A percentile compares a stretch with the other conserved stretches of the same genome.
These are phyloP conservation scores for Tricholoma bakamatsutake DNA, from an alignment of 768 basidiomycete species.

Conservation along the genomic window DNA sequence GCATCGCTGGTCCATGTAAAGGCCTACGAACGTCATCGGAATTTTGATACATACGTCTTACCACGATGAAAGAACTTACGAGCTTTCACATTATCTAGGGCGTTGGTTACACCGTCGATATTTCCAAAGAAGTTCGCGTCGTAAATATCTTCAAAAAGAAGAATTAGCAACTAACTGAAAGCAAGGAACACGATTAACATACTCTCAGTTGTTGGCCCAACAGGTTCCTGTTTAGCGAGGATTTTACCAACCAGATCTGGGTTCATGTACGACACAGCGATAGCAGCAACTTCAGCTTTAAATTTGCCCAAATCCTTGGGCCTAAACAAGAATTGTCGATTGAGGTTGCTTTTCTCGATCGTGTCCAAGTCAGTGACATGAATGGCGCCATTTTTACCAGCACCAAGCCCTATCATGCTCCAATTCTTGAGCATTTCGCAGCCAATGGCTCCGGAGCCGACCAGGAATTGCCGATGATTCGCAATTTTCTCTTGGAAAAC, in stretches of 20 bases:
- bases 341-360: constrained; percentile 98
- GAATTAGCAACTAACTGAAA: constrained; percentile 34
- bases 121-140: constrained; percentile 81
- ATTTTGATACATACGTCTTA: constrained; percentile 3
- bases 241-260: constrained; percentile 85
- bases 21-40: constrained; percentile 40
- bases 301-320: constrained; percentile 95
- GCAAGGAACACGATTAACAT: constrained; percentile 22
- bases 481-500: constrained; percentile 88
- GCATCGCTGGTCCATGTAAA: constrained; percentile 98
- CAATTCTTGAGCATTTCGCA: constrained; percentile 99
- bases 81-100: constrained; percentile 93
- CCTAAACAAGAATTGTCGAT: constrained; percentile 97
- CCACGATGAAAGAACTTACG: constrained; percentile 43
- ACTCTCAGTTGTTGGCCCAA: constrained; percentile 93
- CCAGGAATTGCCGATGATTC: constrained; percentile 90
- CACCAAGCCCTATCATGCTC: constrained; percentile 96
- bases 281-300: constrained; percentile 91
- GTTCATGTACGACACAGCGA: constrained; percentile 95
- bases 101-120: constrained; percentile 95
- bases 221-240: constrained; percentile 83
- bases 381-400: constrained; percentile 72
- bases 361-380: constrained; percentile 97
- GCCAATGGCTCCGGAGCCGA: constrained; percentile 98
- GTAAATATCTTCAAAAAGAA: constrained; percentile 64